Percentiles rank a stretch among this genome's conserved stretches.
Evolutionary conservation across 177 flowering plant species (phyloP).

Genomic region (Vitis hybrid): DNA sequence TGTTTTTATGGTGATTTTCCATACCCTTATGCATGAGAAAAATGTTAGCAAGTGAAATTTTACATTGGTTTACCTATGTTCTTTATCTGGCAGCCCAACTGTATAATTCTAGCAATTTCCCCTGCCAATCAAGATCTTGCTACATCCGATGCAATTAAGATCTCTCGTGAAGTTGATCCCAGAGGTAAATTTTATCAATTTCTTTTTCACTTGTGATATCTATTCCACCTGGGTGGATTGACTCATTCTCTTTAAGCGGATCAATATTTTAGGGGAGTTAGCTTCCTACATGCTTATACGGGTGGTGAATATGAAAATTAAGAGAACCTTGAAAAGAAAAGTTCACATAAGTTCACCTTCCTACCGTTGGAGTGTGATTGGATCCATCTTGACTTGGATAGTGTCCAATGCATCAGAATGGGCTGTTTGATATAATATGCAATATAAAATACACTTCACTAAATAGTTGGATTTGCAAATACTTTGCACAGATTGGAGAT

Average conservation of each 20-base stretch:
- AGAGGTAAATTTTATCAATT: slow-evolving; percentile 30
- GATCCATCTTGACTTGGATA: not conserved
- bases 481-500: not conserved
- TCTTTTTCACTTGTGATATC: too few relatives aligned
- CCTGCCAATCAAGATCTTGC: slow-evolving; percentile 65
- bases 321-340: too few relatives aligned
- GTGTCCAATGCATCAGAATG: not conserved
- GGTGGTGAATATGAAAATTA: too few relatives aligned
- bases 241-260: not conserved
- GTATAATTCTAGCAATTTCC: slow-evolving; percentile 54
- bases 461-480: not conserved
- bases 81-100: slow-evolving; percentile 42
- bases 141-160: slow-evolving; percentile 59
- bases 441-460: not conserved
- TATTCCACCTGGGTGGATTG: not conserved
- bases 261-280: not conserved
- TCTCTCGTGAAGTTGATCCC: slow-evolving; percentile 63
- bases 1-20: not conserved
- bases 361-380: not conserved
- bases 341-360: too few relatives aligned
- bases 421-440: not conserved
- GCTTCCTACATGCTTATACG: not conserved
- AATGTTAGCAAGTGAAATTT: not conserved
- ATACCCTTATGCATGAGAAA: not conserved
- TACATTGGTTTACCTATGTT: not conserved